A percentile compares a stretch with the other conserved stretches of the same genome.
These are phyloP conservation scores for Nidula niveotomentosa DNA, from an alignment of 1,284 basidiomycete species.

Conservation along the genomic window DNA sequence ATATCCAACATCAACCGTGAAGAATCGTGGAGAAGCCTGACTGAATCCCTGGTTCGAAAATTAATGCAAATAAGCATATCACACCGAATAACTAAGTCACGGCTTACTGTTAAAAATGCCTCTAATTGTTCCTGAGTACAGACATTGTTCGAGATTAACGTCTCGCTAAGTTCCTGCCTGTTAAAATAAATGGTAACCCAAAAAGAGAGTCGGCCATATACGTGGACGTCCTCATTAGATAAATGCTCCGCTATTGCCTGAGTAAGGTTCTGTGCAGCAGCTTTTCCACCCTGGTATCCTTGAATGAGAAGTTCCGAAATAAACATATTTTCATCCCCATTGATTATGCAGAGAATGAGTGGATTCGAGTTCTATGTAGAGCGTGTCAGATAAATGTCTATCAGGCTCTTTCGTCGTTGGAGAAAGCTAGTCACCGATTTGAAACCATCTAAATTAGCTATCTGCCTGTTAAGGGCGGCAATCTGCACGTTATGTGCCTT, in stretches of 20 bases:
- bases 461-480: conserved; percentile 57
- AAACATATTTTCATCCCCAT: conserved; percentile 73
- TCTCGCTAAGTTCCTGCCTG: conserved; percentile 50
- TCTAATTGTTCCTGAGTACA: conserved; percentile 68
- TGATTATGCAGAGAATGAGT: conserved; percentile 71
- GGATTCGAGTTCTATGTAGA: conserved; percentile 51
- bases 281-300: conserved; percentile 66
- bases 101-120: conserved; percentile 49
- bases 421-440: conserved; percentile 41
- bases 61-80: neutral
- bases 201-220: conserved; percentile 61
- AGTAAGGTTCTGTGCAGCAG: conserved; percentile 66
- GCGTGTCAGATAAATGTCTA: neutral
- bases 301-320: conserved; percentile 51
- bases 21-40: conserved; percentile 67
- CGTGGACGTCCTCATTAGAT: conserved; percentile 53
- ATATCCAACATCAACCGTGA: conserved; percentile 70
- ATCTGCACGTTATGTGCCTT: conserved; percentile 65
- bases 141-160: conserved; percentile 47
- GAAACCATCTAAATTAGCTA: conserved; percentile 54
- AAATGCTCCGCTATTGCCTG: conserved; percentile 65
- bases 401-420: neutral
- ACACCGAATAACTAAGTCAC: neutral
- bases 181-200: conserved; percentile 75
- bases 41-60: conserved; percentile 55